phyloP scores from a whole-genome alignment of 352 stramenopile genomes.

The Thalassiosira delicatula region DNA sequence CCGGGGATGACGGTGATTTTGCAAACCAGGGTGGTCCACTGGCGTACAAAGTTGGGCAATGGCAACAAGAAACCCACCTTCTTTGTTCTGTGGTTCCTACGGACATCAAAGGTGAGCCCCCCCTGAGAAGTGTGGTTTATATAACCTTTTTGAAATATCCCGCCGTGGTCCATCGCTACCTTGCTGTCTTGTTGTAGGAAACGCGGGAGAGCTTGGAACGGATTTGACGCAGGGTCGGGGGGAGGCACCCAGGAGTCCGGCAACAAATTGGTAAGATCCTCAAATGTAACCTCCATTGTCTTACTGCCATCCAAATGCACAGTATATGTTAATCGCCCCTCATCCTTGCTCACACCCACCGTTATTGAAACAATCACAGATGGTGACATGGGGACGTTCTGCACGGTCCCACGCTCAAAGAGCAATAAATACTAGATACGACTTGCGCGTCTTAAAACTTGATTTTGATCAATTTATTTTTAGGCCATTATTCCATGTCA shows the following conservation, averaged over 20 bases:
- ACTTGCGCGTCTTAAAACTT: too few species aligned
- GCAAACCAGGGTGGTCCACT: neutral
- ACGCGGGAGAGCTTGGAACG: neutral
- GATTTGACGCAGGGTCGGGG: neutral
- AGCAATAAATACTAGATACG: too few species aligned
- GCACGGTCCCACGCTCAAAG: slow-evolving; percentile 8
- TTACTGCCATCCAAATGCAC: neutral
- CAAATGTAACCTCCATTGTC: neutral
- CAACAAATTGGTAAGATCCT: neutral
- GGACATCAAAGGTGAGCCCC: neutral
- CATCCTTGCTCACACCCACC: neutral
- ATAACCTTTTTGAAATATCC: neutral
- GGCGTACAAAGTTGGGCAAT: neutral
- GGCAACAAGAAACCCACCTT: neutral
- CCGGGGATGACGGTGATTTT: slow-evolving; percentile 25
- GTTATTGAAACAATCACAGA: neutral
- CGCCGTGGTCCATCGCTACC: neutral
- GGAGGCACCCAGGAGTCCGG: neutral
- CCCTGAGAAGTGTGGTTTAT: neutral
- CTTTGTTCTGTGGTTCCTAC: neutral
- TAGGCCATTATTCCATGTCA: too few species aligned
- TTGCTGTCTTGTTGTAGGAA: neutral
- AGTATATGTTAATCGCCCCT: neutral
- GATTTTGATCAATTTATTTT: too few species aligned
- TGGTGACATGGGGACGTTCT: neutral